A percentile compares a stretch with the other conserved stretches of the same genome.
These are phyloP conservation scores for Bryopsis sp. DNA, from an alignment of 139 green algal genomes.

Conservation along the genomic window DNA sequence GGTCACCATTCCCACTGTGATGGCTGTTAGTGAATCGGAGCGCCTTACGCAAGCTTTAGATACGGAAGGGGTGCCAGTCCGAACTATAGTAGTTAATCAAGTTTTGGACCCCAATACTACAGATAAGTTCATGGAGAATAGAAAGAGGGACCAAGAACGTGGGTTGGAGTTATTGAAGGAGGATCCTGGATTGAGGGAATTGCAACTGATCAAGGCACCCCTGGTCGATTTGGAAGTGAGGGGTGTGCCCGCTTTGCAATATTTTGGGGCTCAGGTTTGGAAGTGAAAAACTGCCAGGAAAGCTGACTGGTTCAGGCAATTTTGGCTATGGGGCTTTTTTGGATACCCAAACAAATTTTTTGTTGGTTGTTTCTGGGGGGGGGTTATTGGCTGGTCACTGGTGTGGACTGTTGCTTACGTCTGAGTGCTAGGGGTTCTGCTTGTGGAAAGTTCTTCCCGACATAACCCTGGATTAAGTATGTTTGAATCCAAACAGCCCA, in stretches of 20 bases:
- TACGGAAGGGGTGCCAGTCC: slow-evolving; percentile 71
- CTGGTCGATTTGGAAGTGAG: slow-evolving; percentile 94
- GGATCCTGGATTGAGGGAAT: slow-evolving; percentile 55
- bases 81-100: slow-evolving; percentile 89
- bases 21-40: slow-evolving; percentile 82
- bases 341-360: too few relatives aligned
- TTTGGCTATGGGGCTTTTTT: too few relatives aligned
- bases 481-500: too few relatives aligned
- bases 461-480: too few relatives aligned
- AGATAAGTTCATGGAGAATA: slow-evolving; percentile 51
- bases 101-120: slow-evolving; percentile 41
- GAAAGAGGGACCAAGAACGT: slow-evolving; percentile 72
- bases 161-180: slow-evolving; percentile 60
- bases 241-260: slow-evolving; percentile 82
- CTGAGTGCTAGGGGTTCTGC: too few relatives aligned
- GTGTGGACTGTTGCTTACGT: too few relatives aligned
- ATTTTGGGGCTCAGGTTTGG: slow-evolving; percentile 90
- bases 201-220: slow-evolving; percentile 74
- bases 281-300: slow-evolving; percentile 34
- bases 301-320: too few relatives aligned
- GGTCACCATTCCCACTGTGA: slow-evolving; percentile 95
- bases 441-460: too few relatives aligned
- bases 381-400: too few relatives aligned
- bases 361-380: too few relatives aligned
- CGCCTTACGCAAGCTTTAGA: slow-evolving; percentile 63